Base-by-base conservation (phyloP, 1,284 basidiomycete species). In the Ustilago shanxiensis region DNA sequence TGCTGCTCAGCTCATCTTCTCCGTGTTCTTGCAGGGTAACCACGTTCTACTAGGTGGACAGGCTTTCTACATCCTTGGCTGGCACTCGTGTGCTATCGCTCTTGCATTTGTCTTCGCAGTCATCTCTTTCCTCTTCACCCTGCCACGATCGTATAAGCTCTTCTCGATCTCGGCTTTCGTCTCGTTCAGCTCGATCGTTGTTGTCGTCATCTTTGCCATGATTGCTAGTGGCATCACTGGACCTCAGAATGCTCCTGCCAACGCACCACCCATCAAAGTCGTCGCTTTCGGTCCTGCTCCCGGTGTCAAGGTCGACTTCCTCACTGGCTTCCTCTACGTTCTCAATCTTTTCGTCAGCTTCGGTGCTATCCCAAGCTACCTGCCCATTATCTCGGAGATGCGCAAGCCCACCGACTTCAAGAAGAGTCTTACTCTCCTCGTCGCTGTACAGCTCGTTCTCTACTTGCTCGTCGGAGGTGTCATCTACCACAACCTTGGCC, bases 381-480 rank as follows among this genome's bases (percentile, higher is more conserved):
- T 81, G 49, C 81, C 82, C 2, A 71, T 83, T 55, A 72, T 82
- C 29, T 77, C 82, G 29, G 82, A 84, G 71, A 83, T 84, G 80
- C 60, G 72, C 41, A 73, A 79, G 45, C 82, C 77, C 2, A 56
- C 58, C 45, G 72, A 77, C 57, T 84, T 82, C 65, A 66, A 56
- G 39, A 70, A 67, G 52, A 79, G 82, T 63, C 68, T 84, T 3
- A 52, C 29, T 20, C 33, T 74, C 35, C 77, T 82, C 18, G 68
- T 78, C 2, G 51, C 28, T 31, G 71, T 80, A 10, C 78, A 83
- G 60, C 52, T 78, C 33, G 79, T 84, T 2, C 72, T 84, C 54
- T 84, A 84, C 62, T 37, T 76, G n/a, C 54, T 84, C 13, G 79
- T 83, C 22, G 82, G 82, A n/a, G 74, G 77, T 39, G 74, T 83